Base-by-base conservation (phyloP, 2,329 filamentous ascomycete species). In the Aspergillus phoenicis region DNA sequence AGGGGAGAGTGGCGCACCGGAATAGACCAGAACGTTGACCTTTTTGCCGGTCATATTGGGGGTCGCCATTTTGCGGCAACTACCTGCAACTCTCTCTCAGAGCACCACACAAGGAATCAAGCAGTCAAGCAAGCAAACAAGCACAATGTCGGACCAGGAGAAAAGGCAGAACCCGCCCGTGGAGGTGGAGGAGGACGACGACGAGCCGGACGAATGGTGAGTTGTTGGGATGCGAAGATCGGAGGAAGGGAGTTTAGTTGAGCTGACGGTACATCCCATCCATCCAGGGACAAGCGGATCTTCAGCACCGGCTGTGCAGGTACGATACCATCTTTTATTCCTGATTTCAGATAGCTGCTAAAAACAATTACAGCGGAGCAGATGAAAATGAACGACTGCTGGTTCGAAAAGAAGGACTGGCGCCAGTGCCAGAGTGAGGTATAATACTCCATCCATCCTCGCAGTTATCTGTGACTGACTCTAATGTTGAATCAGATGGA, bases 391-490 rank as follows among this genome's bases (percentile, higher is more conserved):
- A 97, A 93, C 38, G 91, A 98, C 76, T 99, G 95, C 78, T 97
- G 96, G 77, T 97, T 87, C 73, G 92, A 94, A 58, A 97, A 93
- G 84, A 97, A 93, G 75, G 95, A 99, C 75, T 99, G 95, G 94
- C 84, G 95, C 68, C 83, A 85, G 60, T 99, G 95, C 78, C 90
- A 90, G 73, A 83, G 87, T 67, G 94, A 98, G 86, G 94, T 96
- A 76, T 81, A 90, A 80, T 13, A 11, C 33, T 11, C 24, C 28
- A 30, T 30, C 52, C 28, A 48, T 30, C 20, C 2, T 20, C 20
- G 20, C 20, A 2, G 20, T 20, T 20, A 20, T 20, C 20, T 20
- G 20, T 20, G 20, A 20, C 20, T 20, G 20, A 20, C 20, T 20
- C 20, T 20, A 20, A 20, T 20, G 20, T 20, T 20, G 4, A 4